Conservation (phyloP, 805 yeast genomes). For the Lachancea fermentati region DNA sequence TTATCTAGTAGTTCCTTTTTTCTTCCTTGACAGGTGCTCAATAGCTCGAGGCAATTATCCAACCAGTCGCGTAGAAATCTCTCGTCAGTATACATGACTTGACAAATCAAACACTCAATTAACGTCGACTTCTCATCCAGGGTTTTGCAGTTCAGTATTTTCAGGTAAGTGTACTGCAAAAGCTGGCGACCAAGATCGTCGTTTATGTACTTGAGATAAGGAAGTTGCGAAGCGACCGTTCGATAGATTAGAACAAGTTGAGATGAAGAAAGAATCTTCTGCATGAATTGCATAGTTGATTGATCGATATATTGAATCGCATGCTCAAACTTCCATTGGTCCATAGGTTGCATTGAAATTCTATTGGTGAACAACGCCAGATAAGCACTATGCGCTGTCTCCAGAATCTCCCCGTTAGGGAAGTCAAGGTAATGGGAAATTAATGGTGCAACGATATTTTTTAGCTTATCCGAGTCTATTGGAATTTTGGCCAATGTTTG, state of each 20-base stretch:
- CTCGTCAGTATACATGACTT: conserved; percentile 15
- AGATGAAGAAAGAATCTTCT: conserved; percentile 11
- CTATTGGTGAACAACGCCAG: conserved; percentile 15
- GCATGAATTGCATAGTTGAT: conserved; percentile 15
- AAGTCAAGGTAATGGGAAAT: conserved; percentile 10
- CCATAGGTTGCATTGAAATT: conserved; percentile 2
- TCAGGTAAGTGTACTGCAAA: conserved; percentile 20
- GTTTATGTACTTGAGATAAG: conserved; percentile 8
- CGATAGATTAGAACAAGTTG: conserved; percentile 20
- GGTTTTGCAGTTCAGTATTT: conserved; percentile 12
- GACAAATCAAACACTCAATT: conserved; percentile 20
- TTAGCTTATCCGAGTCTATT: conserved; percentile 6
- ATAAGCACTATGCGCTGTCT: conserved; percentile 21
- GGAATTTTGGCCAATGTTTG: conserved; percentile 10
- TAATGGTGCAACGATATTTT: conserved; percentile 11
- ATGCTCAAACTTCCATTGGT: conserved; percentile 17
- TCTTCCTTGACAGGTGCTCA: conserved; percentile 5
- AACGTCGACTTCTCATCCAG: conserved; percentile 12
- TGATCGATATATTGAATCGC: conserved; percentile 13
- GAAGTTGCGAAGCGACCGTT: conserved; percentile 13
- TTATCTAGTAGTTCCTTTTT: conserved; percentile 11
- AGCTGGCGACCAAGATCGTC: conserved; percentile 17
- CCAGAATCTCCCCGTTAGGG: conserved; percentile 15
- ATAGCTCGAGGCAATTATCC: conserved; percentile 21
- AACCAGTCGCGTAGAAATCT: conserved; percentile 21